Evolutionary conservation across 495 filamentous ascomycete species (phyloP).

Genomic region (Venustampulla echinocandica): DNA sequence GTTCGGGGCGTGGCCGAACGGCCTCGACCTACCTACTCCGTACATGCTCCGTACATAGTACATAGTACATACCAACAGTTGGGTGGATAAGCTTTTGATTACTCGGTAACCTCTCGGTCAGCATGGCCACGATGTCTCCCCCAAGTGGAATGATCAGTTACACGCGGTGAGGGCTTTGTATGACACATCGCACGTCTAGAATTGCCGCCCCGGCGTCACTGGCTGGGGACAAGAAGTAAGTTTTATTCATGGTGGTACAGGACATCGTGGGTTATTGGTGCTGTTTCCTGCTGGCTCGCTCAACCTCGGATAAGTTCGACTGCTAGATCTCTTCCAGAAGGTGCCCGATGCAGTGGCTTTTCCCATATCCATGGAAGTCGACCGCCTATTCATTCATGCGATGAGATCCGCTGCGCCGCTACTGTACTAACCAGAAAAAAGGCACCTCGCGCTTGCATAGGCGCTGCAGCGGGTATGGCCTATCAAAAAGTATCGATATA

Average conservation of each 20-base stretch:
- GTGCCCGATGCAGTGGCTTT: too few relatives aligned
- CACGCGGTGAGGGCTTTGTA: not conserved
- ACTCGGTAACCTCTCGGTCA: conserved; percentile 4
- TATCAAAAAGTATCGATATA: conserved; percentile 10
- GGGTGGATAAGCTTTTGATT: too few relatives aligned
- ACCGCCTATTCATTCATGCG: too few relatives aligned
- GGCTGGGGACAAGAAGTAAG: too few relatives aligned
- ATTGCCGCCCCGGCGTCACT: not conserved
- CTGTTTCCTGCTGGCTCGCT: too few relatives aligned
- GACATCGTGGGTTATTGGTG: not conserved
- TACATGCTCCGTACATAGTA: too few relatives aligned
- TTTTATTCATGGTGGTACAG: not conserved
- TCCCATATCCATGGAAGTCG: too few relatives aligned
- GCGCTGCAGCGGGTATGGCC: conserved; percentile 5
- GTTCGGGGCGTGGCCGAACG: too few relatives aligned
- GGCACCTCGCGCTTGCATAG: conserved; percentile 19
- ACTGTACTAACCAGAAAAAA: conserved; percentile 5
- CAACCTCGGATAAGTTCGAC: too few relatives aligned
- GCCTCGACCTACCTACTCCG: too few relatives aligned
- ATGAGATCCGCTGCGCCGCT: not conserved
- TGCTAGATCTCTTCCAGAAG: too few relatives aligned
- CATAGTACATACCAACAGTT: too few relatives aligned
- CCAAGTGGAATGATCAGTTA: not conserved
- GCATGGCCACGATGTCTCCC: conserved; percentile 8
- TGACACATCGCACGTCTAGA: not conserved